phyloP scores from a whole-genome alignment of 331 rosid species.

The Pyrus hybrid region DNA sequence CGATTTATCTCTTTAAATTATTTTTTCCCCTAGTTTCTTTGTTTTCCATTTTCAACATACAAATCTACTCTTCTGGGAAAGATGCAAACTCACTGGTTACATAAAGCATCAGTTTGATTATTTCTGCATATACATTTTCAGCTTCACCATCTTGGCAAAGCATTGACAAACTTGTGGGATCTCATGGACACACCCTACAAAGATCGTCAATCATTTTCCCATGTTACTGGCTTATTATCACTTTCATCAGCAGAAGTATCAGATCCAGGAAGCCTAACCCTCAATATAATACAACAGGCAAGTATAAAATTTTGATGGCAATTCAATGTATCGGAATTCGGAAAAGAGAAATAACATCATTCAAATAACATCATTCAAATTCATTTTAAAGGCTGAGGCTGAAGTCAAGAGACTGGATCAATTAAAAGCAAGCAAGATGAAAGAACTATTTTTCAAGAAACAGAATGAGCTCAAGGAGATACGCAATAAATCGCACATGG shows the following conservation, averaged over 20 bases:
- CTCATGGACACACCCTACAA: conserved; percentile 75
- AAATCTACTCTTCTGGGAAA: neutral
- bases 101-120: neutral
- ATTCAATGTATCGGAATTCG: conserved; percentile 9
- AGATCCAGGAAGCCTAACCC: conserved; percentile 79
- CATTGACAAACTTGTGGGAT: conserved; percentile 76
- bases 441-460: conserved; percentile 82
- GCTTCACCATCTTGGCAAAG: conserved; percentile 85
- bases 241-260: conserved; percentile 51
- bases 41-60: neutral
- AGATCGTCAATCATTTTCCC: conserved; percentile 56
- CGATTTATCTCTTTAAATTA: no score
- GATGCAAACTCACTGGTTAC: neutral
- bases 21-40: no score
- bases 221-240: conserved; percentile 55
- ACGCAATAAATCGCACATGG: conserved; percentile 81
- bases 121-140: conserved; percentile 26
- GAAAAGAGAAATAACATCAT: conserved; percentile 13
- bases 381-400: conserved; percentile 66
- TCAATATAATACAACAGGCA: conserved; percentile 69
- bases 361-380: conserved; percentile 9
- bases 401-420: conserved; percentile 91
- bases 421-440: conserved; percentile 90
- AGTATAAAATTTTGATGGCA: conserved; percentile 16
- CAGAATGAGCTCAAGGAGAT: conserved; percentile 66